Base-by-base conservation (phyloP, 345 rosid genomes). In the Salix purpurea region DNA sequence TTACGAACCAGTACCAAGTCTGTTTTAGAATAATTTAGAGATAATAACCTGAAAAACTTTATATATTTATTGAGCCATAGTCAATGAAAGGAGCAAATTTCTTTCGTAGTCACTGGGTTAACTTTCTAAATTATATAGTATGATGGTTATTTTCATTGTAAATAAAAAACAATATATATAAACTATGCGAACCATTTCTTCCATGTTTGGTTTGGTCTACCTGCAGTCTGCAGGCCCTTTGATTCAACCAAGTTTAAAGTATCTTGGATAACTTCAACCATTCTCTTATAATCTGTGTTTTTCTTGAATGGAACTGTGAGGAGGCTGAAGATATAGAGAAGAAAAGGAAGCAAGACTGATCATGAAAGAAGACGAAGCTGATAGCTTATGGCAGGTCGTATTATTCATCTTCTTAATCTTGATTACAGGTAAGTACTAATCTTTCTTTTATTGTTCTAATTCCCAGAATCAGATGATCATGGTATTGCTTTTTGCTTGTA, bases 321-420 rank as follows among this genome's bases (percentile, higher is more conserved):
- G 61, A 71, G 34, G 11, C 5, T 34, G 48, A 23, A 56, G 36
- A 39, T 48, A 15, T 23, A 37, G 26, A 46, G 66, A 37, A 48
- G 73, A 39, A 46, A 54, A 72, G 7, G 72, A 74, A 64, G 42
- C 37, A n/a, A 28, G 77, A 18, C 30, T 76, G 69, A 85, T 73
- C 73, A 81, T 87, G 87, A 52, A 77, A 62, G 77, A 80, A 30
- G 78, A 83, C 19, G 85, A 82, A 77, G 62, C 67, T 58, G 77
- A 81, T 18, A 6, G 0, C 70, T 44, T 83, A 50, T 83, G 86
- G 86, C 30, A 76, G 12, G 75, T 78, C 67, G 37, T 24, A 15
- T 67, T 83, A 19, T 71, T 84, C 74, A 14, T 77, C 13, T 52
- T 81, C 82, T 74, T 75, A 70, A 10, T 84, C 77, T 34, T 84